These are phyloP conservation scores for Hypsizygus marmoreus DNA, from an alignment of 768 basidiomycete species.

Conservation along the genomic window DNA sequence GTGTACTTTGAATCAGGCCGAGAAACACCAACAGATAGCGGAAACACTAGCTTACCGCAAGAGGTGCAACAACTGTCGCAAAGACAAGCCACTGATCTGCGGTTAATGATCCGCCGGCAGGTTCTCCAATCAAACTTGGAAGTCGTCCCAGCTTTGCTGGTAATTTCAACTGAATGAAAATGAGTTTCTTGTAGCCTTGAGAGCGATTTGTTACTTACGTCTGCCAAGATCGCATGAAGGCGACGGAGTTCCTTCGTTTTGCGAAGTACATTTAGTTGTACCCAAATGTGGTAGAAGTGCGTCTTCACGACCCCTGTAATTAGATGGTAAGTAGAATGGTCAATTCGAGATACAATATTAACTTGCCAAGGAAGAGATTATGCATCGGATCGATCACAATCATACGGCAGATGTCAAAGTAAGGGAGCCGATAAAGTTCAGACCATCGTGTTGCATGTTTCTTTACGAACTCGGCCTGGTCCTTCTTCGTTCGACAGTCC, in stretches of 20 bases:
- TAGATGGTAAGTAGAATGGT: neutral
- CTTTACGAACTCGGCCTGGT: neutral
- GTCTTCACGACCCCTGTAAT: conserved; percentile 23
- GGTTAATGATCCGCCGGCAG: conserved; percentile 33
- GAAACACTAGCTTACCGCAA: conserved; percentile 29
- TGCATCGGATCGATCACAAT: conserved; percentile 35
- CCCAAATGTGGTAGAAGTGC: conserved; percentile 30
- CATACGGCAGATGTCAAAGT: conserved; percentile 28
- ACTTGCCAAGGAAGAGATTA: conserved; percentile 27
- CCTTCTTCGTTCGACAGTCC: neutral
- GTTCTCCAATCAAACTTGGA: conserved; percentile 28
- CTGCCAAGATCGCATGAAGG: neutral
- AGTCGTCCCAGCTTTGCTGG: conserved; percentile 11
- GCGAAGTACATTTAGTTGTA: conserved; percentile 21
- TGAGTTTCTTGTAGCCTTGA: too few species aligned
- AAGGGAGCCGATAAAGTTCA: conserved; percentile 27
- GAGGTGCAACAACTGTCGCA: conserved; percentile 26
- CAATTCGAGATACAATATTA: neutral
- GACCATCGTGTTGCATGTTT: conserved; percentile 15
- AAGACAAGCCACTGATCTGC: conserved; percentile 36
- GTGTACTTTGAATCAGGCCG: too few species aligned
- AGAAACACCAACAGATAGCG: neutral
- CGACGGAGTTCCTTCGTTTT: conserved; percentile 18
- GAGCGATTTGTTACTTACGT: too few species aligned
- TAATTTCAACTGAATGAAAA: neutral